Conservation (phyloP, 2,329 filamentous ascomycete species). For the Coccinonectria pachysandricola region DNA sequence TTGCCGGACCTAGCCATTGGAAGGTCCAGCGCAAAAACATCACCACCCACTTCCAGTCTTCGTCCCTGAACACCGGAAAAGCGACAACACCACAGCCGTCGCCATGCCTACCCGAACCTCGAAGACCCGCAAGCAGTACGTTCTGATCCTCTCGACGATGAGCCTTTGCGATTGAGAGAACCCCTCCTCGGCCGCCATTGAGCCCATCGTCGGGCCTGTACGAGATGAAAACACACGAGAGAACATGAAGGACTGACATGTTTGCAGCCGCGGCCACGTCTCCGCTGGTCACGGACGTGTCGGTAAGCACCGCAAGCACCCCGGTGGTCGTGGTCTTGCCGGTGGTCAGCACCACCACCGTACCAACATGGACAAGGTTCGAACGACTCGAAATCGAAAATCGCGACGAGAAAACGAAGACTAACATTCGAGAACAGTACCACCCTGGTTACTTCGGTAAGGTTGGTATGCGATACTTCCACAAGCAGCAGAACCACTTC, state of each 20-base stretch:
- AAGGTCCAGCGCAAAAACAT: constrained; percentile 28
- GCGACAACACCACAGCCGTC: constrained; percentile 37
- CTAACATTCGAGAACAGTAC: constrained; percentile 52
- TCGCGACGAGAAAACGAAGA: constrained; percentile 6
- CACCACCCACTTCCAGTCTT: constrained; percentile 26
- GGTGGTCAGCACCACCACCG: constrained; percentile 91
- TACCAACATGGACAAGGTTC: constrained; percentile 60
- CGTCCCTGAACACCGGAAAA: constrained; percentile 29
- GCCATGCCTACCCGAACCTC: constrained; percentile 65
- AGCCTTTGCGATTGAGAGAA: constrained; percentile 10
- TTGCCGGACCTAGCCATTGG: constrained; percentile 22
- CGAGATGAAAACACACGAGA: constrained; percentile 3
- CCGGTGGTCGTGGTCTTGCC: constrained; percentile 75
- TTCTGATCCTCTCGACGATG: constrained; percentile 21
- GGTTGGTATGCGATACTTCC: constrained; percentile 92
- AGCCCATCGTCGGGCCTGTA: constrained; percentile 11
- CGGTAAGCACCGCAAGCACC: constrained; percentile 96
- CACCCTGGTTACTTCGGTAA: constrained; percentile 99
- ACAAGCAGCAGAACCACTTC: constrained; percentile 90
- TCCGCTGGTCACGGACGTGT: constrained; percentile 96
- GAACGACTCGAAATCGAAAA: constrained; percentile 42
- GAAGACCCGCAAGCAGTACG: constrained; percentile 72
- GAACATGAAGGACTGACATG: constrained; percentile 16
- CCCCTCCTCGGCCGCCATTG: constrained; percentile 10
- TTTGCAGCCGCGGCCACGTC: constrained; percentile 82